A percentile compares a stretch with the other conserved stretches of the same genome.
Evolutionary conservation across 495 filamentous ascomycete genomes (phyloP).

Genomic region (Hyaloscypha finlandica): DNA sequence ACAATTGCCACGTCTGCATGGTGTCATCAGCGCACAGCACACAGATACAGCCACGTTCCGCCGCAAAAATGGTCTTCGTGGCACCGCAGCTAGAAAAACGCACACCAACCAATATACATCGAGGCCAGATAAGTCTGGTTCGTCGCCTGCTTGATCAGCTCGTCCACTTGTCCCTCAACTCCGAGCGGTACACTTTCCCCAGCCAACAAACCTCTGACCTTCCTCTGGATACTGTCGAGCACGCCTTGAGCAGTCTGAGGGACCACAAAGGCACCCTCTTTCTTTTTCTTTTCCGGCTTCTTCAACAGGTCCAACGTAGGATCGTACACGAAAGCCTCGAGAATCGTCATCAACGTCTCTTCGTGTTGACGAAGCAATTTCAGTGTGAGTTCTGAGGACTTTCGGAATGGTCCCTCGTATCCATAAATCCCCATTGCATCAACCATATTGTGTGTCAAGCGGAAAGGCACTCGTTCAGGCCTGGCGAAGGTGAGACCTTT

Average conservation of each 20-base stretch:
- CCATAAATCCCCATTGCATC: constrained; percentile 94
- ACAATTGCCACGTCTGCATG: not conserved
- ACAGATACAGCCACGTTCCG: not conserved
- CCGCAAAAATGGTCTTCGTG: not conserved
- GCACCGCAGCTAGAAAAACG: constrained; percentile 65
- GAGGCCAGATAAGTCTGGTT: constrained; percentile 71
- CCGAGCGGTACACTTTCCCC: constrained; percentile 87
- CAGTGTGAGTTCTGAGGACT: constrained; percentile 85
- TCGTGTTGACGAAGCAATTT: constrained; percentile 84
- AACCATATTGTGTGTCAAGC: constrained; percentile 96
- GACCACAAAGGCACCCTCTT: constrained; percentile 54
- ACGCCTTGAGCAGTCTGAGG: constrained; percentile 88
- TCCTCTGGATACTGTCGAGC: constrained; percentile 82
- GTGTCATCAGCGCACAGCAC: not conserved
- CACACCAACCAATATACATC: constrained; percentile 99
- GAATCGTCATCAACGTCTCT: constrained; percentile 93
- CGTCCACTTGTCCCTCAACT: constrained; percentile 94
- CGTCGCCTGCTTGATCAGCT: constrained; percentile 82
- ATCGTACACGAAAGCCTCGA: constrained; percentile 96
- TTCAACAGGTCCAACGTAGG: constrained; percentile 92
- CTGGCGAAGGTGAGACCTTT: constrained; percentile 96
- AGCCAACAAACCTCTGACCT: constrained; percentile 80
- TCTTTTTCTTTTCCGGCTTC: constrained; percentile 63
- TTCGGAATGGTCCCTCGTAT: constrained; percentile 89
- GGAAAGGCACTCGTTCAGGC: constrained; percentile 95